Conservation (phyloP, 805 yeast genomes). For the Kuraishia cidri region DNA sequence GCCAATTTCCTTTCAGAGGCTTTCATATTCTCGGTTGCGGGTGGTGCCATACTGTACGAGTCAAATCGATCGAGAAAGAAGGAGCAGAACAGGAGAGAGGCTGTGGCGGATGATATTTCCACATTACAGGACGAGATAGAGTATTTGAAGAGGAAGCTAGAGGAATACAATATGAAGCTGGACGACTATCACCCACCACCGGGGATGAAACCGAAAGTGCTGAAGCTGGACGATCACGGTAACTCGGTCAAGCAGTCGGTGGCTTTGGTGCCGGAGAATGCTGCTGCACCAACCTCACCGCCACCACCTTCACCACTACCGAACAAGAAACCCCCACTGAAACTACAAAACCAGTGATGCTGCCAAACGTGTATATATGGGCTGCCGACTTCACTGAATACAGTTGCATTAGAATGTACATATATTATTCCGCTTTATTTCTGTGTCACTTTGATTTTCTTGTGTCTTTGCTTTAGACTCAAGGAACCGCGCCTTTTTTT, state of each 20-base stretch:
- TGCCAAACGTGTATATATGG: too few species aligned
- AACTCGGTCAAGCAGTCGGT: conserved; percentile 1
- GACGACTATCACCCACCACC: conserved; percentile 41
- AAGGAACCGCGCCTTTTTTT: too few species aligned
- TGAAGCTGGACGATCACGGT: conserved; percentile 23
- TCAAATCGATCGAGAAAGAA: conserved; percentile 58
- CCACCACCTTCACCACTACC: background rate
- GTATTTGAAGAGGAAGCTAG: conserved; percentile 39
- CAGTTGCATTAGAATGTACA: too few species aligned
- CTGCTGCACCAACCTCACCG: background rate
- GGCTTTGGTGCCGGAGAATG: conserved; percentile 1
- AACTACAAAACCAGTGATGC: too few species aligned
- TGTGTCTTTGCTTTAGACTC: too few species aligned
- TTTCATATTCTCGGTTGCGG: conserved; percentile 75
- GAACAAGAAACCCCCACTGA: background rate
- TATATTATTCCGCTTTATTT: too few species aligned
- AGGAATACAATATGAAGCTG: conserved; percentile 24
- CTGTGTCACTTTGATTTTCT: too few species aligned
- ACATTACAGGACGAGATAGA: conserved; percentile 65
- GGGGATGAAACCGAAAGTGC: conserved; percentile 33
- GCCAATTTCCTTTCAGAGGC: conserved; percentile 72
- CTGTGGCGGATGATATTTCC: conserved; percentile 63
- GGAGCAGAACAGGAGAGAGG: conserved; percentile 51
- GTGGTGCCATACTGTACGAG: conserved; percentile 65
- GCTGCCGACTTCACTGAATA: too few species aligned